Base-by-base conservation (phyloP, 2,329 filamentous ascomycete genomes). In the Cryphonectria carpinicola region DNA sequence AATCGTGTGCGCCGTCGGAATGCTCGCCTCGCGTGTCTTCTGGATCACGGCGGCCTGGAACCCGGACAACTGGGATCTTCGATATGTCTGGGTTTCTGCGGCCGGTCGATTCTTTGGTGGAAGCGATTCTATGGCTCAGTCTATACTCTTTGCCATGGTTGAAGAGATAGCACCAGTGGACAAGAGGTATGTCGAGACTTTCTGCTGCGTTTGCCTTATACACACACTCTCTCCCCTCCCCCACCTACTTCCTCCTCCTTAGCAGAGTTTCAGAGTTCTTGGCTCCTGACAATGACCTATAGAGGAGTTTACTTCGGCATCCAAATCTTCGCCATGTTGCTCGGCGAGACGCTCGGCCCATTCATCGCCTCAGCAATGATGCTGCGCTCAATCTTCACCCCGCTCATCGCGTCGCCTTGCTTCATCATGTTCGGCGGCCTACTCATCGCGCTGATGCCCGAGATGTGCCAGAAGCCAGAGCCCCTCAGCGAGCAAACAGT, bases 281-380 rank as follows among this genome's bases (percentile, higher is more conserved):
- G 35, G 10, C 0, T n/a, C 1, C 46, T 56, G 14, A 61, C 35
- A 13, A 14, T 22, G 11, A 10, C 10, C 22, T n/a, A 7, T 6
- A 71, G 70, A 52, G 67, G 64, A 2, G 17, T 43, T 0, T 71
- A 67, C n/a, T 65, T 71, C 52, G 60, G 67, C 10, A 14, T 70
- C 41, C 60, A 65, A 28, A 70, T 71, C 28, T 70, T 68, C n/a
- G 52, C 70, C 13, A 49, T 71, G 17, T 67, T 70, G 32, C 60
- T 70, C 7, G 70, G 67, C 37, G 67, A 71, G 17, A 25, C 70
- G 0, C 4, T 65, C 28, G 71, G 69, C 17, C 72, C 71, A 0
- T 63, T 73, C 19, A 49, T 62, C 8, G 67, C 69, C n/a, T 66
- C 49, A 0, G 65, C 43, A 14, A 39, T 73, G 71, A 73, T 74